Base-by-base conservation (phyloP, 2,329 filamentous ascomycete species). In the Aspergillus phoenicis region DNA sequence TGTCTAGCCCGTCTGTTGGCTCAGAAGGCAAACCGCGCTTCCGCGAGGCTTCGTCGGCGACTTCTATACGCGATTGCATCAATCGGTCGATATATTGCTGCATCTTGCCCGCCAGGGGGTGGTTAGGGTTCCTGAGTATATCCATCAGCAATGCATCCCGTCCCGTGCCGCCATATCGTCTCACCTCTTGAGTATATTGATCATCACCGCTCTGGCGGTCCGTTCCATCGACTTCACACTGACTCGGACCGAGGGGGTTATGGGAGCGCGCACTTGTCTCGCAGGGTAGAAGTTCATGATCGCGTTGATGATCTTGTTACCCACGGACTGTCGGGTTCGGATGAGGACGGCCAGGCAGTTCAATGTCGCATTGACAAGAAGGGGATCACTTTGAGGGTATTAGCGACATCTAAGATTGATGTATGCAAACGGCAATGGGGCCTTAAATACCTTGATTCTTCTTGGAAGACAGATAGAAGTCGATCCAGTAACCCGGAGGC, bases 171-270 rank as follows among this genome's bases (percentile, higher is more conserved):
- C 17, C 15, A 38, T 11, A 36, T 17, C 13, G n/a, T 64, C 82
- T 66, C 82, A 91, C 89, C 87, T 85, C 79, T 94, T 94, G 67
- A 90, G 82, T 57, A 97, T 81, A 76, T 97, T 93, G 57, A 93
- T 85, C 41, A 98, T 83, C 51, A 99, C 80, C 67, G 93, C 87
- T 69, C 93, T 87, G 3, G 91, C 91, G 24, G 95, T 99, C 73
- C 96, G 92, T 76, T 97, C 94, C 87, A 99, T 95, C 5, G 94
- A 98, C 77, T 89, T 92, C 63, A 96, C 85, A 69, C 94, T 87
- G 62, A 99, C 89, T 68, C 90, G 92, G 53, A 86, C 85, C 72
- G 88, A 91, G 2, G 91, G 85, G 0, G 90, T 94, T 81, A 96
- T 85, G 3, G 90, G 88, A 2, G 87, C 86, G 69, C 87, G 89